These are phyloP conservation scores for Oxyria digyna DNA, from an alignment of 148 eudicot species.

Conservation along the genomic window DNA sequence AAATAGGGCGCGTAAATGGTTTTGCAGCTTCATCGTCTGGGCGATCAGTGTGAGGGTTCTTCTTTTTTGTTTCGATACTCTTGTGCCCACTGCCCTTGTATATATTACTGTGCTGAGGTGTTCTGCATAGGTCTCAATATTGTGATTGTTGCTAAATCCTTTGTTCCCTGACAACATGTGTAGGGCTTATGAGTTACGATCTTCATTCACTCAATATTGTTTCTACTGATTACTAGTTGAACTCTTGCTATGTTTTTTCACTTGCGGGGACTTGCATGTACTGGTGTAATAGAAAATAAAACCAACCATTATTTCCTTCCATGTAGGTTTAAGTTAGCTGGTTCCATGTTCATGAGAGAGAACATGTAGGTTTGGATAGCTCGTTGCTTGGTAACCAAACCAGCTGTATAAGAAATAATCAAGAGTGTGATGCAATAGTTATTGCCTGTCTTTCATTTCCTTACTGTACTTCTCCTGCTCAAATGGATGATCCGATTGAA, in stretches of 20 bases:
- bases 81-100: neutral
- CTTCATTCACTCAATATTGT: neutral
- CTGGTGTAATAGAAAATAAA: neutral
- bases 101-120: neutral
- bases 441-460: neutral
- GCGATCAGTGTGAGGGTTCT: conserved; percentile 45
- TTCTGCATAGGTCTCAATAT: neutral
- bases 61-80: neutral
- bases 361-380: neutral
- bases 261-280: too few species aligned
- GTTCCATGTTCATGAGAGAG: neutral
- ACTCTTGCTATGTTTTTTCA: neutral
- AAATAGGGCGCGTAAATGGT: neutral
- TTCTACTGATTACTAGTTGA: neutral
- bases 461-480: neutral
- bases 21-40: conserved; percentile 35
- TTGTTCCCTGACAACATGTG: neutral
- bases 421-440: neutral
- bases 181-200: neutral
- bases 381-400: neutral
- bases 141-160: neutral
- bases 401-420: neutral
- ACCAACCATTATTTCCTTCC: neutral
- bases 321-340: too few species aligned
- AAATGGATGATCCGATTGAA: neutral